A percentile compares a stretch with the other conserved stretches of the same genome.
Conservation (phyloP, 2,329 filamentous ascomycete genomes). For the Fusarium sp. region DNA sequence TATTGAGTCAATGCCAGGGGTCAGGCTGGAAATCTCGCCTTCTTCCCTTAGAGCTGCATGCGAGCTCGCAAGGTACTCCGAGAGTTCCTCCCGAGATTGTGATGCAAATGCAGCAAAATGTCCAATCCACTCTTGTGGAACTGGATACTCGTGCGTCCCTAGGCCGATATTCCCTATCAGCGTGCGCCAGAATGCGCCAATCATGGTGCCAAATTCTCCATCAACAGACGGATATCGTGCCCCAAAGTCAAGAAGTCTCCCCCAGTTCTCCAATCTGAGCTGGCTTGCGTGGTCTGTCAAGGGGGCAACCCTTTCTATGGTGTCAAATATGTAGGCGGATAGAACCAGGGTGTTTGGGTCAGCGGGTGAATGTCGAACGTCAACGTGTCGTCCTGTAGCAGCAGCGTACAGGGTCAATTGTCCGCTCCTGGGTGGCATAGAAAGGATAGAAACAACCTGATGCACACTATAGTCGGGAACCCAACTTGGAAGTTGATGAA, state of each 20-base stretch:
- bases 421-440: not conserved
- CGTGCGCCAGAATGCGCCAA: conserved; percentile 1
- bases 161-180: not conserved
- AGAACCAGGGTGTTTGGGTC: not conserved
- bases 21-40: not conserved
- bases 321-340: not conserved
- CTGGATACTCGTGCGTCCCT: not conserved
- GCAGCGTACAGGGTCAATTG: not conserved
- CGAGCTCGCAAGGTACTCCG: not conserved
- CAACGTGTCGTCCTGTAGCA: not conserved
- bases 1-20: not conserved
- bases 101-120: not conserved
- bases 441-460: not conserved
- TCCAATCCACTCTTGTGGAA: not conserved
- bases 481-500: not conserved
- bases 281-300: not conserved
- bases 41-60: not conserved
- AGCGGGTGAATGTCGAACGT: not conserved
- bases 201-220: not conserved
- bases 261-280: not conserved
- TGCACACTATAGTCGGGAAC: not conserved
- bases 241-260: not conserved
- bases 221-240: not conserved
- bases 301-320: not conserved
- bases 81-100: not conserved